Evolutionary conservation across 768 basidiomycete genomes (phyloP), one percentile per base, ranked within the genome.

Genomic region (Termitomyces heimii): DNA sequence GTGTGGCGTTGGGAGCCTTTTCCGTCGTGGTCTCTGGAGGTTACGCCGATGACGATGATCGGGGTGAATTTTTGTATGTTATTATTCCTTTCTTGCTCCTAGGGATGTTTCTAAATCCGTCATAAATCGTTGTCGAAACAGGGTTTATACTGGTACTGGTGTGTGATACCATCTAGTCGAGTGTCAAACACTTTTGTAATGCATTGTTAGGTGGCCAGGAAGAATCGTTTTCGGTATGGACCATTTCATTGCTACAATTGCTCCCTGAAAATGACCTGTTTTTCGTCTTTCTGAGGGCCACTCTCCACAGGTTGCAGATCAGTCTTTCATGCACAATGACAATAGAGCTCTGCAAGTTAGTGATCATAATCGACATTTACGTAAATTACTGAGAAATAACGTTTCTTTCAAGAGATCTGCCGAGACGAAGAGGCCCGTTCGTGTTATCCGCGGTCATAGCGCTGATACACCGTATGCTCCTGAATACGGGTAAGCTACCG

Each of bases 121-220:
- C 22, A 29, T 24, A 56, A 9, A 55, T 34, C 5, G 16, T 35
- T 35, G 10, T 50, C 16, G 24, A 31, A 46, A n/a, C 37, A 77
- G 76, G 24, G 55, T 63, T 20, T 77, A 78, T 57, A 76, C 76
- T 32, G 77, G 77, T 16, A 70, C 75, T 55, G 75, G 77, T 74
- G 45, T 20, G 56, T 39, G 2, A 14, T 34, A 34, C 26, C 35
- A 34, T 48, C 1, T 18, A 28, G 16, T 56, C 37, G 16, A 42
- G 20, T 31, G n/a, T 35, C 37, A 18, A 2, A 42, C n/a, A 20
- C 7, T 14, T 34, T 26, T 34, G 16, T 45, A 31, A 54, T 12
- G 8, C 20, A 31, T 53, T 32, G 13, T 22, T 34, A 68, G 66
- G 67, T 20, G 68, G 65, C 10, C 64, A 66, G 56, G 47, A 6